Evolutionary conservation across 2,329 filamentous ascomycete species (phyloP).

Genomic region (Colletotrichum sp.): DNA sequence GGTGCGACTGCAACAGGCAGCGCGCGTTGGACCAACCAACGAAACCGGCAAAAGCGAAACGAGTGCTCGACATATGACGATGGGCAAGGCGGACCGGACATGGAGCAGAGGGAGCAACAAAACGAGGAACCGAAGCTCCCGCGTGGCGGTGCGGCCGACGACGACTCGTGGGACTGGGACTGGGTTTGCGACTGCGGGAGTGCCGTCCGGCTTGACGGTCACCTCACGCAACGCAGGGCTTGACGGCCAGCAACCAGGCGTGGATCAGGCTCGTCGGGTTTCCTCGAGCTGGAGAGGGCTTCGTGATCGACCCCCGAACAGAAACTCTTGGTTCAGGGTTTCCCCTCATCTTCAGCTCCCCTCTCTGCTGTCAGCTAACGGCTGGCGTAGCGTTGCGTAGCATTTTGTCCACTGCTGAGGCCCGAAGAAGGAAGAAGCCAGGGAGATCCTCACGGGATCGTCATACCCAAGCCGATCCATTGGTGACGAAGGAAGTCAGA

Average conservation of each 20-base stretch:
- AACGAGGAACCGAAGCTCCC: constrained; percentile 3
- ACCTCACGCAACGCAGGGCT: not conserved
- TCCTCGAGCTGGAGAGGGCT: not conserved
- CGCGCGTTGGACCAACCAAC: not conserved
- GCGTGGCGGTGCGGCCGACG: not conserved
- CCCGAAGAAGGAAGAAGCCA: constrained; percentile 5
- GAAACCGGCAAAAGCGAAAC: not conserved
- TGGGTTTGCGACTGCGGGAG: not conserved
- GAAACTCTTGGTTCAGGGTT: constrained; percentile 11
- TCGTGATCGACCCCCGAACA: constrained; percentile 11
- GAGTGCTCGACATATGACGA: not conserved
- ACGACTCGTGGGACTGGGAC: not conserved
- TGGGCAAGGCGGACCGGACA: not conserved
- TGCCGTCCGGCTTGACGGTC: not conserved
- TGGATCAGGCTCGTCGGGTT: not conserved
- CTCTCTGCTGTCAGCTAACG: not conserved
- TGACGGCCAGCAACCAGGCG: not conserved
- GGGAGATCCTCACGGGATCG: constrained; percentile 20
- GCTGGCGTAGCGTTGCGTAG: not conserved
- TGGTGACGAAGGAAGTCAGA: not conserved
- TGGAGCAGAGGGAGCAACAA: not conserved
- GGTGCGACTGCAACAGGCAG: not conserved
- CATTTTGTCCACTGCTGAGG: constrained; percentile 2
- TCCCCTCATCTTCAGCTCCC: constrained; percentile 16
- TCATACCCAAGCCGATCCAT: constrained; percentile 10